These are phyloP conservation scores for Rhododendron vialii DNA, from an alignment of 148 eudicot species.

Conservation along the genomic window DNA sequence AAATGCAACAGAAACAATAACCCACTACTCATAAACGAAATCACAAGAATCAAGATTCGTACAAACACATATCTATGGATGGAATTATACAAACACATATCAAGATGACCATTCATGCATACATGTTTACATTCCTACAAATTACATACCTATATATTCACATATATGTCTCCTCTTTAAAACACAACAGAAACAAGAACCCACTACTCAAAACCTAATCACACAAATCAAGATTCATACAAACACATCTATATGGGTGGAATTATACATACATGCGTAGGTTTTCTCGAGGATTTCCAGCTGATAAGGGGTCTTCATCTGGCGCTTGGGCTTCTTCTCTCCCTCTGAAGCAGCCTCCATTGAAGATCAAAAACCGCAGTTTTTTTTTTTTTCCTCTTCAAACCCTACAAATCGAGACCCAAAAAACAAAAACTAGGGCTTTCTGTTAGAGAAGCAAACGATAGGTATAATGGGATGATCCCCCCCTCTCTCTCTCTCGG, in stretches of 20 bases:
- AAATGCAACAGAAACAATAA: background rate
- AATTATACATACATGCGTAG: slow-evolving; percentile 33
- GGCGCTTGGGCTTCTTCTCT: slow-evolving; percentile 44
- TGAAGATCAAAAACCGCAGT: slow-evolving; percentile 10
- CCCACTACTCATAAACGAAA: background rate
- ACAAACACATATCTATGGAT: background rate
- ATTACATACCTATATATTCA: background rate
- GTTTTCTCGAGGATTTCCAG: slow-evolving; percentile 37
- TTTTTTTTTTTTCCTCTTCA: background rate
- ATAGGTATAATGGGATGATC: background rate
- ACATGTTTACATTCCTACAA: background rate
- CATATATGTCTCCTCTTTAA: slow-evolving; percentile 31
- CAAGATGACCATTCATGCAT: background rate
- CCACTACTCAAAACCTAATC: background rate
- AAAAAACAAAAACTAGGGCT: slow-evolving; percentile 20
- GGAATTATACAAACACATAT: slow-evolving; percentile 21
- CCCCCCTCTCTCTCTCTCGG: background rate
- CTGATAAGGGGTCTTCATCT: slow-evolving; percentile 58
- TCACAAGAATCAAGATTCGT: background rate
- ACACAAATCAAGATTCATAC: background rate
- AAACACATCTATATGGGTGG: background rate
- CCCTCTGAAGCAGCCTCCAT: slow-evolving; percentile 47
- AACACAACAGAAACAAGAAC: background rate
- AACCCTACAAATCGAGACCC: slow-evolving; percentile 20
- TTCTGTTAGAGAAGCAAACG: background rate